Evolutionary conservation across 768 basidiomycete genomes (phyloP).

Genomic region (Kwoniella mangroviensis): DNA sequence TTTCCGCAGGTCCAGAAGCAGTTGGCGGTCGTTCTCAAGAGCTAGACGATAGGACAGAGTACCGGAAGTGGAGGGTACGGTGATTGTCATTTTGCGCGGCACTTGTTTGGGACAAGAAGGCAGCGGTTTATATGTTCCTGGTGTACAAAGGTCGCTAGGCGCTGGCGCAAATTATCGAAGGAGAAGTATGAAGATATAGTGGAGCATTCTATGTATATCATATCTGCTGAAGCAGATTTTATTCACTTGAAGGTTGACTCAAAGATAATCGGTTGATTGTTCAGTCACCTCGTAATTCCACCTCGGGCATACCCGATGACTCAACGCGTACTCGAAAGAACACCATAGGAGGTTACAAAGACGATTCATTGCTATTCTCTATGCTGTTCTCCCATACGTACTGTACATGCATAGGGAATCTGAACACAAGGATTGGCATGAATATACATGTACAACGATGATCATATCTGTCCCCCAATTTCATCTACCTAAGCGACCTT

Average conservation of each 20-base stretch:
- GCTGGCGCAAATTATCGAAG: neutral
- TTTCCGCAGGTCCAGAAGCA: slow-evolving; percentile 18
- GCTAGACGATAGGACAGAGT: slow-evolving; percentile 23
- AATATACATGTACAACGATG: neutral
- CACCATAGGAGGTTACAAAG: neutral
- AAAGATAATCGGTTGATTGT: neutral
- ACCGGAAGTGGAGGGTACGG: neutral
- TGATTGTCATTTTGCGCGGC: neutral
- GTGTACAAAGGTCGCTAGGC: too few relatives aligned
- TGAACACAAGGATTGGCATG: neutral
- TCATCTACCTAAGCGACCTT: slow-evolving; percentile 23
- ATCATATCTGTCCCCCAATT: neutral
- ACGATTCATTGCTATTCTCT: neutral
- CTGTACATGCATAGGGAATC: neutral
- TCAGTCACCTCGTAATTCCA: neutral
- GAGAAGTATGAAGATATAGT: neutral
- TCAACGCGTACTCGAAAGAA: neutral
- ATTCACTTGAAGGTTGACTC: neutral
- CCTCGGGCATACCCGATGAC: neutral
- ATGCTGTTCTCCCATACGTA: neutral
- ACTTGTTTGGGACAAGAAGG: too few relatives aligned
- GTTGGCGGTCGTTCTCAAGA: slow-evolving; percentile 8
- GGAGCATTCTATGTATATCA: neutral
- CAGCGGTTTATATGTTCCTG: too few relatives aligned
- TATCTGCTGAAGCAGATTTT: neutral